Conservation (phyloP, 441 rosid species). For the Omphalea diandra region DNA sequence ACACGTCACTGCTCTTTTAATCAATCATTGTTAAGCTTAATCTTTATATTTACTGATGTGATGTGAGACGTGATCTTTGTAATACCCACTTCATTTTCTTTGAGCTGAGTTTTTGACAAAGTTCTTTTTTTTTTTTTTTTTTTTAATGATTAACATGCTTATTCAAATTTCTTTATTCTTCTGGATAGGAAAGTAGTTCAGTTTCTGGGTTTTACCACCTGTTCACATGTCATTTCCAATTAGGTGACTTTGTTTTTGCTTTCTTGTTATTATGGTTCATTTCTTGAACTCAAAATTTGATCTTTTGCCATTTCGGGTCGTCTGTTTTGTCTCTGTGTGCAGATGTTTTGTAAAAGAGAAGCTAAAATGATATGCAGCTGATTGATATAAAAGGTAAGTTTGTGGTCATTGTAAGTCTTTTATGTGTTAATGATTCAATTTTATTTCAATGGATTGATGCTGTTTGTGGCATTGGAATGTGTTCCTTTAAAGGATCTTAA, state of each 20-base stretch:
- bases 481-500: constrained; percentile 15
- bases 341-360: constrained; percentile 18
- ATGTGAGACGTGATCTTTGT: background rate
- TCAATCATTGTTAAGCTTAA: background rate
- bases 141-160: background rate
- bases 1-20: background rate
- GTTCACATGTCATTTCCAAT: constrained; percentile 17
- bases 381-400: constrained; percentile 21
- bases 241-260: constrained; percentile 12
- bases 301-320: constrained; percentile 16
- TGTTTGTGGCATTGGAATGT: constrained; percentile 13
- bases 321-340: constrained; percentile 24
- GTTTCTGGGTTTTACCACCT: constrained; percentile 15
- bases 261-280: background rate
- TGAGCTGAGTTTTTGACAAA: background rate
- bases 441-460: constrained; percentile 12
- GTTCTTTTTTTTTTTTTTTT: background rate
- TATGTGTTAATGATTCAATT: constrained; percentile 1
- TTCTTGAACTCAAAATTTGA: constrained; percentile 10
- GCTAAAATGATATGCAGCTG: constrained; percentile 14
- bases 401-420: constrained; percentile 7
- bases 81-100: background rate
- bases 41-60: background rate
- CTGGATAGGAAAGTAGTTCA: constrained; percentile 1
- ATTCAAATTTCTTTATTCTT: background rate